phyloP scores from a whole-genome alignment of 371 early-diverging fungal species.

The Globomyces sp. region DNA sequence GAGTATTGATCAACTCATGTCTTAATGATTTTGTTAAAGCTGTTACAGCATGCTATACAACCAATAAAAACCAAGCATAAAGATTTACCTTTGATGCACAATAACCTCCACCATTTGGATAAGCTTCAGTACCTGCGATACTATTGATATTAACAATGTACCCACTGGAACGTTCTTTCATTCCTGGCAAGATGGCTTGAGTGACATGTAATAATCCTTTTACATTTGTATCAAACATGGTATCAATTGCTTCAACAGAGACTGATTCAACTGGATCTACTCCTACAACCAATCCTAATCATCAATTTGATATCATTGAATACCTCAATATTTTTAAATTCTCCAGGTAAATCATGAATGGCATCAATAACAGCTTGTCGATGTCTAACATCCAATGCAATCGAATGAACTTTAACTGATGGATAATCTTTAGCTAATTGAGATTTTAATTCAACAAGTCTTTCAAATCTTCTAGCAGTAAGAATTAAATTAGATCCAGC shows the following conservation, averaged over 20 bases:
- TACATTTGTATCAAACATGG: constrained; percentile 88
- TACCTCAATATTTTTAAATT: constrained; percentile 59
- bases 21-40: constrained; percentile 73
- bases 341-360: constrained; percentile 54
- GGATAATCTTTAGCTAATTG: constrained; percentile 50
- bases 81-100: constrained; percentile 72
- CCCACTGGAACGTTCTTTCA: constrained; percentile 73
- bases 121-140: constrained; percentile 67
- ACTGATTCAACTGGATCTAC: constrained; percentile 70
- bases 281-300: constrained; percentile 69
- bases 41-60: constrained; percentile 67
- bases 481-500: constrained; percentile 77
- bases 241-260: constrained; percentile 63
- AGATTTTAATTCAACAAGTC: constrained; percentile 57
- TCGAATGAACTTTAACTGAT: constrained; percentile 55
- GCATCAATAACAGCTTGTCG: constrained; percentile 51
- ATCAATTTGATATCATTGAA: too few relatives aligned
- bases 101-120: constrained; percentile 34
- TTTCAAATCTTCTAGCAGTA: constrained; percentile 76
- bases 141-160: constrained; percentile 89
- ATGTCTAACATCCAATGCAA: constrained; percentile 74
- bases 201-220: constrained; percentile 70
- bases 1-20: constrained; percentile 75
- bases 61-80: too few relatives aligned
- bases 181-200: constrained; percentile 79